Base-by-base conservation (phyloP, 257 asterid genomes). In the Forsythia viridissima region DNA sequence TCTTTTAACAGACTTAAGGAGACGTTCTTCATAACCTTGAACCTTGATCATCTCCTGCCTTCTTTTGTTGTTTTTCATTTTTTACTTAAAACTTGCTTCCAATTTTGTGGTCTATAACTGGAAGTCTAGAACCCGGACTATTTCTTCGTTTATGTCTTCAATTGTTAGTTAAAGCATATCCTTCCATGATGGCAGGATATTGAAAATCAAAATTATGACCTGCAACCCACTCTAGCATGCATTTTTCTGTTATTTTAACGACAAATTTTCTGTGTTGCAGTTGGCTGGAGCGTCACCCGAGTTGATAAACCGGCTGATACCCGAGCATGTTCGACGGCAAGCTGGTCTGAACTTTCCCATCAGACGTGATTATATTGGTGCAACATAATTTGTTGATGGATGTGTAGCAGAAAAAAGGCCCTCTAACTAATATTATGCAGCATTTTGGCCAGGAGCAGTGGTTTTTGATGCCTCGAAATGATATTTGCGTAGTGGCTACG, bases 211-310 rank as follows among this genome's bases (percentile, higher is more conserved):
- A 30, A 30, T 30, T 30, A 30, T 30, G 34, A 30, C 34, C 34
- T 30, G 34, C 34, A 73, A 24, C 67, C 18, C 15, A 16, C 20
- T 42, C 18, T 30, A 44, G 61, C 21, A 24, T 72, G n/a, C 65
- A 42, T 55, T 24, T 30, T 0, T 6, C 8, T 15, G 42, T 48
- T 80, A 59, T 69, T 69, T 15, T 76, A 69, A 85, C 76, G 11
- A 30, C 55, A 20, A n/a, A 80, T 71, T 74, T 78, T 71, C 36
- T 30, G 42, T n/a, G 66, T 80, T 85, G 82, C 88, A 93, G 98
- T 74, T 93, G 77, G 39, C 90, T 61, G 98, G 92, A 86, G 89
- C 92, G 21, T 88, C 97, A 34, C 91, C 92, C 37, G 98, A 91
- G 82, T 75, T 93, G 88, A 90, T 93, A 79, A 81, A 80, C 86